Percentiles rank a stretch among this genome's conserved stretches.
These are phyloP conservation scores for Cercospora sp. DNA, from an alignment of 2,329 filamentous ascomycete species.

Conservation along the genomic window DNA sequence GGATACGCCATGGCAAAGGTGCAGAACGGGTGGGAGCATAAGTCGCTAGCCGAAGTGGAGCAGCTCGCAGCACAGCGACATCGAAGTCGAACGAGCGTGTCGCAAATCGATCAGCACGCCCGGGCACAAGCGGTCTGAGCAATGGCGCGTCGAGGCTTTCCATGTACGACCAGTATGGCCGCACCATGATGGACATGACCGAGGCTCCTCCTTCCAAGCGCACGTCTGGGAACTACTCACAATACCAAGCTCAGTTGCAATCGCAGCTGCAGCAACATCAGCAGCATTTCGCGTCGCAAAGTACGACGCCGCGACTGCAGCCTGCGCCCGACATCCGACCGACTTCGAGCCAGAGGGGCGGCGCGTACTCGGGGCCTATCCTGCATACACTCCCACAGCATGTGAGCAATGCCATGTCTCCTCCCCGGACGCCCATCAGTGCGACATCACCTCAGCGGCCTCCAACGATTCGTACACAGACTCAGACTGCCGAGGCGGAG, in stretches of 20 bases:
- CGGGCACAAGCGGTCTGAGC: conserved; percentile 34
- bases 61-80: conserved; percentile 67
- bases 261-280: conserved; percentile 22
- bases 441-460: conserved; percentile 32
- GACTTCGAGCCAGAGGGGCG: conserved; percentile 20
- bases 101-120: conserved; percentile 33
- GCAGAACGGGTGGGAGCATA: conserved; percentile 82
- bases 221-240: conserved; percentile 35
- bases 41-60: conserved; percentile 76
- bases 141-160: conserved; percentile 34
- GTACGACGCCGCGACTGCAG: conserved; percentile 26
- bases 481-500: conserved; percentile 67
- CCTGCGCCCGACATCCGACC: conserved; percentile 38
- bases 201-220: conserved; percentile 36
- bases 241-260: conserved; percentile 17
- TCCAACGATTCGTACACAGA: conserved; percentile 66
- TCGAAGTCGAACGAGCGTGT: conserved; percentile 32
- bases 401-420: conserved; percentile 31
- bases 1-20: conserved; percentile 95
- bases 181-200: conserved; percentile 19
- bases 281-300: conserved; percentile 5
- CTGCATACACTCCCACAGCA: conserved; percentile 14
- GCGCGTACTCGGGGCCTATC: conserved; percentile 14
- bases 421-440: conserved; percentile 39
- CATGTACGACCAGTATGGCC: conserved; percentile 32